A percentile compares a stretch with the other conserved stretches of the same genome.
phyloP scores from a whole-genome alignment of 805 yeast genomes.

The Blastobotrys attinorum region DNA sequence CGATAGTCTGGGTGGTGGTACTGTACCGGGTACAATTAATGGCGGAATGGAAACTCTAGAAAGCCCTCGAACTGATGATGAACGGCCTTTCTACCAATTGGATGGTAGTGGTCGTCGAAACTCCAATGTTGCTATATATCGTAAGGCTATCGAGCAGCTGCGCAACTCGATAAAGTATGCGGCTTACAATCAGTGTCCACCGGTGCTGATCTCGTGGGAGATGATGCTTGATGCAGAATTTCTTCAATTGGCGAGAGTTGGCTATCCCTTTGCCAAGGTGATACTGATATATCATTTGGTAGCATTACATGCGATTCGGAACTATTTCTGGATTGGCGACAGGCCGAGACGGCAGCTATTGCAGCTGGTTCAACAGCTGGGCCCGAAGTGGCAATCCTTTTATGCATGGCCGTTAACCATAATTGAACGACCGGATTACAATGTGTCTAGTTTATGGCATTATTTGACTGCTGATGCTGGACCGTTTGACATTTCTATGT shows the following conservation, averaged over 20 bases:
- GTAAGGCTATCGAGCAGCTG: neutral
- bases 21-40: no score
- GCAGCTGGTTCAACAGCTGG: neutral
- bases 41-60: no score
- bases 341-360: conserved; percentile 10
- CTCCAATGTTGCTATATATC: neutral
- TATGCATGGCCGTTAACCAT: neutral
- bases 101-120: neutral
- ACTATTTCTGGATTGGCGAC: conserved; percentile 12
- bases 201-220: conserved; percentile 10
- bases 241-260: conserved; percentile 9
- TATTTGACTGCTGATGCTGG: neutral
- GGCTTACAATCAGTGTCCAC: neutral
- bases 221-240: conserved; percentile 12
- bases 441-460: neutral
- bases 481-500: neutral
- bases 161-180: neutral
- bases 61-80: no score
- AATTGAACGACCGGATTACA: neutral
- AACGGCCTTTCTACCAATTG: neutral
- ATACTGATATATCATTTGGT: conserved; percentile 12
- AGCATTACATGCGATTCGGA: conserved; percentile 7
- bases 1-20: neutral
- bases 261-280: conserved; percentile 9
- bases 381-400: neutral